Base-by-base conservation (phyloP, 1,284 basidiomycete species). In the Ceratobasidium theobromae region DNA sequence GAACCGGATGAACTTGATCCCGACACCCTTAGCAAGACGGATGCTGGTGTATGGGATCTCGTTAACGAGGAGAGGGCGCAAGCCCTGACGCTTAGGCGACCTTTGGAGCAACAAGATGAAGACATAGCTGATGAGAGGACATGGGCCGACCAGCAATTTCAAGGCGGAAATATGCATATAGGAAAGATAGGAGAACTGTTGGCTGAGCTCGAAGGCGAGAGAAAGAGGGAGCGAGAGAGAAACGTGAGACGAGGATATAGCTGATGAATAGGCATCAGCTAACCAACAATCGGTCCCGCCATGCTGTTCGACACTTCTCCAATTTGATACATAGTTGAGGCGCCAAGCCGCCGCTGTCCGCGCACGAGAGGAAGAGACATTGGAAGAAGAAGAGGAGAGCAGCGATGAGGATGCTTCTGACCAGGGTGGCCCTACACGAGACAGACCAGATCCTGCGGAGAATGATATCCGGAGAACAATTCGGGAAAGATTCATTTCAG, bases 401-500 rank as follows among this genome's bases (percentile, higher is more conserved):
- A 82, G 82, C 2, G 81, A 81, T 16, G 82, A 83, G 27, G 77
- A 76, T 9, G 76, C 75, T 23, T 65, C 71, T n/a, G 71, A 70
- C 30, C 69, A 68, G 14, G 66, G 9, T 40, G 55, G 40, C 33
- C 25, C 3, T 70, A 21, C 64, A 43, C 45, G 67, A 78, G 78
- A 6, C 78, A 81, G 4, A 81, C 81, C 46, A 84, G 86, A 69
- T 73, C 35, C 40, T 12, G 16, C 35, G 16, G 45, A 67, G 57
- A 49, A 49, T 48, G 55, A 48, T 32, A 8, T 65, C 18, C 32
- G 66, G 45, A 53, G 87, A 52, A 74, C 79, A 21, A 75, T 92
- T 18, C 81, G 78, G 51, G 89, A 91, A 72, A 77, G 79, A 12
- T 87, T 91, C 71, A 88, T 92, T 38, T 89, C 90, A 70, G 89